Conservation (phyloP, 73 alveolate genomes). For the Paramecium pentaurelia region DNA sequence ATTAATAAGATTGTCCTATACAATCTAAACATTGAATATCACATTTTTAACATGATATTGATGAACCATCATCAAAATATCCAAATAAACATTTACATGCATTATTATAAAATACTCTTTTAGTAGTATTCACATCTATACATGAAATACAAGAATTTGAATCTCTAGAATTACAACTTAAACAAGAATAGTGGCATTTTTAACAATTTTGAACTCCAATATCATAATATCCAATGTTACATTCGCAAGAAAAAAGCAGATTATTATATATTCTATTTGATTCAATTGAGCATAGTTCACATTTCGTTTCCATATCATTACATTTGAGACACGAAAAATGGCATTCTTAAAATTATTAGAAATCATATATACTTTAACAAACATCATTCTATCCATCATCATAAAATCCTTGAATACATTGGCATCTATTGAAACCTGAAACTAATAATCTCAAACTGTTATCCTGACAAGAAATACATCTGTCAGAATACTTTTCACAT, state of each 20-base stretch:
- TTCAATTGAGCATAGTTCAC: not conserved
- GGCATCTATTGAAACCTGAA: not conserved
- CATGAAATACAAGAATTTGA: not conserved
- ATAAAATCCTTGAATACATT: not conserved
- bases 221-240: not conserved
- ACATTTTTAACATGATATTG: not conserved
- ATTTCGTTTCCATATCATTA: not conserved
- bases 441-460: not conserved
- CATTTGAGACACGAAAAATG: not conserved
- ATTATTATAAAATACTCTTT: not conserved
- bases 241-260: not conserved
- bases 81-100: not conserved
- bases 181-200: not conserved
- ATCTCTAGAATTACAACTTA: not conserved
- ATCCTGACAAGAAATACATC: not conserved
- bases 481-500: not conserved
- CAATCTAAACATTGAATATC: not conserved
- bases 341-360: not conserved
- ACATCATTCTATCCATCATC: not conserved
- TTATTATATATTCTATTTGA: not conserved
- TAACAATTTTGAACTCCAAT: not conserved
- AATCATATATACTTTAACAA: not conserved
- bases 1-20: not conserved
- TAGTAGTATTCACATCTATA: no score
- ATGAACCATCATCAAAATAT: not conserved